phyloP scores from a whole-genome alignment of 768 basidiomycete genomes.

The Leccinum subtestaceum region DNA sequence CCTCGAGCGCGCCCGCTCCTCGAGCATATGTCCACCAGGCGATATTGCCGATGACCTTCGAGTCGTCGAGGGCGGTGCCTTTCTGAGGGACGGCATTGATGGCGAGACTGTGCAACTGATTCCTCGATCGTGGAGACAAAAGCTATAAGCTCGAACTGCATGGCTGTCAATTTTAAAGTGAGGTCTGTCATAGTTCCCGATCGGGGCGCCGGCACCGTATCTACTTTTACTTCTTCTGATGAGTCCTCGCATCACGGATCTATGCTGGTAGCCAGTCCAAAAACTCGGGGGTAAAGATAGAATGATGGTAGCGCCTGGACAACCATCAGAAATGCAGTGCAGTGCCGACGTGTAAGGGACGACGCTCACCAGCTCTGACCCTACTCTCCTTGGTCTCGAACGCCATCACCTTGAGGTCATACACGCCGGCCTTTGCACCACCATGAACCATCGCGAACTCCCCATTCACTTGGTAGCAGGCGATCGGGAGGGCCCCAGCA shows the following conservation, averaged over 20 bases:
- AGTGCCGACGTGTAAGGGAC: neutral
- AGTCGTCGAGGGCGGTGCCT: too few species aligned
- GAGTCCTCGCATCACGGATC: neutral
- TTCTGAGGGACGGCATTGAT: too few species aligned
- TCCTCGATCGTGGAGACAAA: too few species aligned
- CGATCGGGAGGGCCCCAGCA: slow-evolving; percentile 85
- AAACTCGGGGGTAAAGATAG: slow-evolving; percentile 91
- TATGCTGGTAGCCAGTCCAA: slow-evolving; percentile 71
- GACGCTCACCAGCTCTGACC: slow-evolving; percentile 77
- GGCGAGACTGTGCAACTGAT: too few species aligned
- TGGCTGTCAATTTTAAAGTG: too few species aligned
- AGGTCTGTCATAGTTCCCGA: too few species aligned
- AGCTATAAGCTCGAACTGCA: too few species aligned
- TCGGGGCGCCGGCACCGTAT: too few species aligned
- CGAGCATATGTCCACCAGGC: too few species aligned
- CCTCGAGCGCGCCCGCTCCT: too few species aligned
- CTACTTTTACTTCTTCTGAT: neutral
- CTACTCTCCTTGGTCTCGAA: slow-evolving; percentile 91
- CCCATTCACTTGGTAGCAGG: slow-evolving; percentile 95
- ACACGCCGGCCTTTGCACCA: slow-evolving; percentile 91
- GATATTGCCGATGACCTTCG: too few species aligned
- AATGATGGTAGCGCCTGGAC: slow-evolving; percentile 82
- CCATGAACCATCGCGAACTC: slow-evolving; percentile 98
- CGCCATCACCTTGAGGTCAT: slow-evolving; percentile 87
- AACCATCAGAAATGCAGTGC: slow-evolving; percentile 9